These are phyloP conservation scores for Paracoccidioides brasiliensis DNA, from an alignment of 2,329 filamentous ascomycete species.

Conservation along the genomic window DNA sequence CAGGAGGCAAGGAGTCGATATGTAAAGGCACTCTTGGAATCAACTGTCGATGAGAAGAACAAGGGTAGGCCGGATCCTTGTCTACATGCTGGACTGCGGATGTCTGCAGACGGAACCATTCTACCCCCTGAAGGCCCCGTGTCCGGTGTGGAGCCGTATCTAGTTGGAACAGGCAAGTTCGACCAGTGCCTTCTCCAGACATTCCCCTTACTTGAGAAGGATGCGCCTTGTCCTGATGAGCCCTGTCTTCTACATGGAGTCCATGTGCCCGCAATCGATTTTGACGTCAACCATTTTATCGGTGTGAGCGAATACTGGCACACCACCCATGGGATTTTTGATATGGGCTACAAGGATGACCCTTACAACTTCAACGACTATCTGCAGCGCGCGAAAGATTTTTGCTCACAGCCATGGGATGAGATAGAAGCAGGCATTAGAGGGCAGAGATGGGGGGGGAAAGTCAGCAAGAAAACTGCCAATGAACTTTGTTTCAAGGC, in stretches of 20 bases:
- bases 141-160: slow-evolving; percentile 37
- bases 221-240: slow-evolving; percentile 65
- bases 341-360: slow-evolving; percentile 59
- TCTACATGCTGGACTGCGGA: slow-evolving; percentile 63
- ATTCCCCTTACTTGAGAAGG: slow-evolving; percentile 78
- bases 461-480: slow-evolving; percentile 59
- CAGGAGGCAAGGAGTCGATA: slow-evolving; percentile 82
- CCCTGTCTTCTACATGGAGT: slow-evolving; percentile 85
- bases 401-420: slow-evolving; percentile 74
- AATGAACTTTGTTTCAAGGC: slow-evolving; percentile 94
- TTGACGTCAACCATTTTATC: slow-evolving; percentile 93
- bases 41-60: slow-evolving; percentile 44
- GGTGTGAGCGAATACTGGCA: slow-evolving; percentile 99
- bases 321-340: slow-evolving; percentile 88
- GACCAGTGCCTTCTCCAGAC: slow-evolving; percentile 71
- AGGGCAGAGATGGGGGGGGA: slow-evolving; percentile 58
- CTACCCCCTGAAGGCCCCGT: slow-evolving; percentile 27
- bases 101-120: slow-evolving; percentile 56
- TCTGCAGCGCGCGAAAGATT: slow-evolving; percentile 68
- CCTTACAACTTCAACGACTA: slow-evolving; percentile 86
- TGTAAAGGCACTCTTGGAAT: slow-evolving; percentile 59
- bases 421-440: slow-evolving; percentile 56
- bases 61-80: slow-evolving; percentile 80
- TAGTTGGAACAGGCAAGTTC: slow-evolving; percentile 79
- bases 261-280: slow-evolving; percentile 90